Evolutionary conservation across 2,329 filamentous ascomycete species (phyloP).

Genomic region (Xylariaceae sp.): DNA sequence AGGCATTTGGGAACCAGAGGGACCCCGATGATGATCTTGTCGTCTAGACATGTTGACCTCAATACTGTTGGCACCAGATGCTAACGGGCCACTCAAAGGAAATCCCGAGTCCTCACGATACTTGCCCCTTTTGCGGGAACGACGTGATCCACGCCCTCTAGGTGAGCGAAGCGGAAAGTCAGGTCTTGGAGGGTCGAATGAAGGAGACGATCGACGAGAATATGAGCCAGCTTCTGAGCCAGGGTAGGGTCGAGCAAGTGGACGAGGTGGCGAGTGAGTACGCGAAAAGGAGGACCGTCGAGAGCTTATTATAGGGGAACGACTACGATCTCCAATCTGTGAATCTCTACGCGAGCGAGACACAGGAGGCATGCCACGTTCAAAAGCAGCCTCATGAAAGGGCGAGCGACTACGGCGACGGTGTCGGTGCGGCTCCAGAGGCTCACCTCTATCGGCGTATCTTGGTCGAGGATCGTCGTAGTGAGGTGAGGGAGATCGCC

Average conservation of each 20-base stretch:
- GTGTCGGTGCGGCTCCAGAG: conserved; percentile 25
- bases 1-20: conserved; percentile 39
- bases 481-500: conserved; percentile 33
- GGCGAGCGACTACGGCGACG: conserved; percentile 34
- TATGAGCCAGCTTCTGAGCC: conserved; percentile 31
- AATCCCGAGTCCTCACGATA: conserved; percentile 45
- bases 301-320: conserved; percentile 33
- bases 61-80: conserved; percentile 52
- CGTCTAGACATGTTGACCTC: conserved; percentile 52
- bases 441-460: conserved; percentile 30
- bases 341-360: conserved; percentile 27
- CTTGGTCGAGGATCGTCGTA: conserved; percentile 28
- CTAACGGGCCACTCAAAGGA: conserved; percentile 40
- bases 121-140: conserved; percentile 41
- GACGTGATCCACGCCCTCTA: conserved; percentile 32
- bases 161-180: conserved; percentile 35
- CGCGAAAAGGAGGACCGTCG: conserved; percentile 38
- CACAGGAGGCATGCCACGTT: conserved; percentile 22
- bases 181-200: conserved; percentile 25
- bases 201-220: conserved; percentile 32
- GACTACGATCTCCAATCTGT: conserved; percentile 31
- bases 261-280: conserved; percentile 34
- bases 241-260: conserved; percentile 23
- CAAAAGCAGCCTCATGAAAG: conserved; percentile 25
- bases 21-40: conserved; percentile 43